phyloP scores from a whole-genome alignment of 768 basidiomycete species.

The Tephrocybe sp. region DNA sequence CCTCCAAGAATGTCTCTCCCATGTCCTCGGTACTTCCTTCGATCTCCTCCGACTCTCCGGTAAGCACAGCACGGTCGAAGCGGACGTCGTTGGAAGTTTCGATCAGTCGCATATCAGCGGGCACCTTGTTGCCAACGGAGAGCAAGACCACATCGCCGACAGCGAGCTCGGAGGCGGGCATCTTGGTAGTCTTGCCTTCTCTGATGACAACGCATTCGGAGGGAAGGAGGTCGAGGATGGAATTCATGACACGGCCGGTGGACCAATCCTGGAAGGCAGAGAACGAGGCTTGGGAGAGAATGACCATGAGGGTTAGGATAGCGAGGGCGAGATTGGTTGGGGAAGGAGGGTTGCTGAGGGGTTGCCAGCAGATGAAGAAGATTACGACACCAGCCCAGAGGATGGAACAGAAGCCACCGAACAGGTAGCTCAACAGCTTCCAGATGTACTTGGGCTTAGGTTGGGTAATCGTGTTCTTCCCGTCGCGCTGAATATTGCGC shows the following conservation, averaged over 20 bases:
- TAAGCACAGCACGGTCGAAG: conserved; percentile 53
- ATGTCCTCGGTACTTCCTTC: conserved; percentile 38
- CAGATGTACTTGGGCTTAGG: conserved; percentile 6
- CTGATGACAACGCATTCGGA: conserved; percentile 13
- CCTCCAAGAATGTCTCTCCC: conserved; percentile 44
- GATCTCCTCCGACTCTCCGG: conserved; percentile 48
- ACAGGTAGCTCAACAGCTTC: conserved; percentile 9
- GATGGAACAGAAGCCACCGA: conserved; percentile 15
- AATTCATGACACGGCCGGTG: conserved; percentile 17
- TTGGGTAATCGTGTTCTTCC: conserved; percentile 10
- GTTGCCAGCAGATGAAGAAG: conserved; percentile 16
- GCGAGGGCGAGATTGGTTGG: conserved; percentile 16
- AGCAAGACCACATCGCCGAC: conserved; percentile 13
- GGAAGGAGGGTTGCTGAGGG: conserved; percentile 13
- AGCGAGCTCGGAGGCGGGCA: conserved; percentile 15
- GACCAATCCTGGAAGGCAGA: conserved; percentile 15
- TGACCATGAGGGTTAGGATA: conserved; percentile 12
- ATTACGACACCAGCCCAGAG: conserved; percentile 15
- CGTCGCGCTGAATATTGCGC: conserved; percentile 10
- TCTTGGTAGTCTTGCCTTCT: conserved; percentile 8
- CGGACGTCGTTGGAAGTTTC: conserved; percentile 49
- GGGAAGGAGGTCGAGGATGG: conserved; percentile 16
- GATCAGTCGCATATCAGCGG: conserved; percentile 50
- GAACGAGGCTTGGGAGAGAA: conserved; percentile 9
- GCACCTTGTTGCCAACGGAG: conserved; percentile 15